Conservation (phyloP, 345 rosid species). For the Erysimum cheiranthoides region DNA sequence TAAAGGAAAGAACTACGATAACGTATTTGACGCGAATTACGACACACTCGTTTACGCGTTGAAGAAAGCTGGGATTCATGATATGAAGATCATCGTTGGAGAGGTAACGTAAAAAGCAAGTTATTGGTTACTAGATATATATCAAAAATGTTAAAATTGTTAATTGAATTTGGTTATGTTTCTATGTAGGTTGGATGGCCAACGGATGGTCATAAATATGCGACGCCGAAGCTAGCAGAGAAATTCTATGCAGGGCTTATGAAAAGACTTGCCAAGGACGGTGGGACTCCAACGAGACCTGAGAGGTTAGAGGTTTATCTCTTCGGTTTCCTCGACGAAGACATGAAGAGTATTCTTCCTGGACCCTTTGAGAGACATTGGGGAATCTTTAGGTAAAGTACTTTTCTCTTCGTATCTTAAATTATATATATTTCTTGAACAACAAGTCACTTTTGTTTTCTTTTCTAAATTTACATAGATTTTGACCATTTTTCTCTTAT, state of each 20-base stretch:
- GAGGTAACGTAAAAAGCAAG: constrained; percentile 50
- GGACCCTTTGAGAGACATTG: constrained; percentile 89
- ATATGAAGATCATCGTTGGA: constrained; percentile 72
- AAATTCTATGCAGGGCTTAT: constrained; percentile 77
- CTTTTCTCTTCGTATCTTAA: background rate
- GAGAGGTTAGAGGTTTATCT: constrained; percentile 64
- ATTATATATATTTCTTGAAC: constrained; percentile 16
- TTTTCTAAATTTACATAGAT: background rate
- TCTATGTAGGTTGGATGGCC: constrained; percentile 78
- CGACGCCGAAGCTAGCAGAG: constrained; percentile 49
- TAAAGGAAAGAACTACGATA: constrained; percentile 49
- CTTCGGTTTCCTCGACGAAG: constrained; percentile 75
- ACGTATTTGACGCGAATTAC: constrained; percentile 84
- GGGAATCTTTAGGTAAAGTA: constrained; percentile 65
- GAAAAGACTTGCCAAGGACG: constrained; percentile 53
- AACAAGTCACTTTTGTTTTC: background rate
- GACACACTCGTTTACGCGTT: constrained; percentile 81
- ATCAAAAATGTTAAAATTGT: constrained; percentile 4
- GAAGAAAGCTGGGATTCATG: constrained; percentile 50
- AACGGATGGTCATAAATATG: constrained; percentile 63
- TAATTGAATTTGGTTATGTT: background rate
- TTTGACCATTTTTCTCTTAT: background rate
- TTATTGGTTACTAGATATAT: background rate
- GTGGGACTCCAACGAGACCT: constrained; percentile 73
- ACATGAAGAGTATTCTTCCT: constrained; percentile 72